Base-by-base conservation (phyloP, 805 yeast species). In the Kazachstania martiniae region DNA sequence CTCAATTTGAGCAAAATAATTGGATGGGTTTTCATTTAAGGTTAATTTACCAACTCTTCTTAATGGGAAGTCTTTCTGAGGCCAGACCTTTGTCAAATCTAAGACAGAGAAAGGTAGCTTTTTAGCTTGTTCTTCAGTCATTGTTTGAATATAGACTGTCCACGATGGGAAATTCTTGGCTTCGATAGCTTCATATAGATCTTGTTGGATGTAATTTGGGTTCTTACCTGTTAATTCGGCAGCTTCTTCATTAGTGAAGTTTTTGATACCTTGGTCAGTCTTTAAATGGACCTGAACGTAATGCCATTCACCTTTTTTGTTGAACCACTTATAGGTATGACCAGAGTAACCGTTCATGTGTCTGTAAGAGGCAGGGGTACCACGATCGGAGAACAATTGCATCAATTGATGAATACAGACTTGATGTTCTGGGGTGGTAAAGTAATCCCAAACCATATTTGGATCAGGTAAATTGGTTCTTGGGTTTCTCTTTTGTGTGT, bases 31-130 rank as follows among this genome's bases (percentile, higher is more conserved):
- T 49, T 64, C 62, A 57, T 74, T 66, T 41, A 74, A 59, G 8
- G 65, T 64, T 37, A 74, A 55, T 48, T 64, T 63, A 42, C 79
- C 94, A 56, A 84, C 77, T 58, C 73, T 75, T 59, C 93, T 72
- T 63, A 84, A 59, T 54, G 94, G 94, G 68, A 71, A 84, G 34
- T 83, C 77, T 47, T 63, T 64, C 56, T 84, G 89, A 18, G 94
- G 84, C 94, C 94, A 83, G 35, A 80, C 76, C 65, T 84, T 85
- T 43, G 95, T 84, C 57, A 84, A 68, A 60, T 84, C 95, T 53
- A 80, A 83, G 32, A 85, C 83, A 7, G 87, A 78, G 62, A 79
- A 83, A 51, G 77, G 77, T 33, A 72, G 72, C 41, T 72, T 61
- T 57, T 77, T 72, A 35, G 93, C 87, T 61, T 84, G 77, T 47